Evolutionary conservation across 768 basidiomycete species (phyloP), one percentile per base, ranked within the genome.

Genomic region (Psilocybe subaeruginosa): DNA sequence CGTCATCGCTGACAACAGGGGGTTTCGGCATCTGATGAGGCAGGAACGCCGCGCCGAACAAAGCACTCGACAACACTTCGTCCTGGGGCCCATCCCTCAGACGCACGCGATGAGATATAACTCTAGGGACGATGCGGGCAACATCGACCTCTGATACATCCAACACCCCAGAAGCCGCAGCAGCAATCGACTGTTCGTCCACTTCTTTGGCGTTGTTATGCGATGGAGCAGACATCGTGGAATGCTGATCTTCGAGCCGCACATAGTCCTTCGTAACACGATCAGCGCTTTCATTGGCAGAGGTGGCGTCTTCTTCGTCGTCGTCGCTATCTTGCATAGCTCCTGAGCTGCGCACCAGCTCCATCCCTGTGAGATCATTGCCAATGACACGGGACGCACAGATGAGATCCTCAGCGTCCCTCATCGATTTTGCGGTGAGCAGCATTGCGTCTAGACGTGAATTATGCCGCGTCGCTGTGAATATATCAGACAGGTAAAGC

Each of bases 71-170:
- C 59, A 93, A 71, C 2, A 91, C 73, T 69, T 93, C 89, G 60
- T 91, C 89, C 60, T 85, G 78, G 1, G 89, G 89, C 0, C 89
- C 85, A 69, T 86, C 82, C 39, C 91, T 80, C 58, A 91, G 82
- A 53, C 88, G 79, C 61, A 94, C 69, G 9, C 92, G 87, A 74
- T 94, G 92, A 6, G 89, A 87, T 31, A 93, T 81, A 0, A 88
- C 85, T 19, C 90, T 76, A 37, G 90, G 90, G 63, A 91, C 83
- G 30, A 92, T 85, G 60, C 89, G 81, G 58, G 89, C 89, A 63
- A 91, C 80, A 66, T 93, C 89, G 59, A 87, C 86, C 70, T 91
- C 89, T 4, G 88, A 88, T 3, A 90, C 85, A 59, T 90, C 89
- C 63, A 88, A 66, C 37, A 66, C 66, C 53, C 70, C 67, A 48